A percentile compares a stretch with the other conserved stretches of the same genome.
Conservation (phyloP, 2,329 filamentous ascomycete species). For the Xylariaceae sp. region DNA sequence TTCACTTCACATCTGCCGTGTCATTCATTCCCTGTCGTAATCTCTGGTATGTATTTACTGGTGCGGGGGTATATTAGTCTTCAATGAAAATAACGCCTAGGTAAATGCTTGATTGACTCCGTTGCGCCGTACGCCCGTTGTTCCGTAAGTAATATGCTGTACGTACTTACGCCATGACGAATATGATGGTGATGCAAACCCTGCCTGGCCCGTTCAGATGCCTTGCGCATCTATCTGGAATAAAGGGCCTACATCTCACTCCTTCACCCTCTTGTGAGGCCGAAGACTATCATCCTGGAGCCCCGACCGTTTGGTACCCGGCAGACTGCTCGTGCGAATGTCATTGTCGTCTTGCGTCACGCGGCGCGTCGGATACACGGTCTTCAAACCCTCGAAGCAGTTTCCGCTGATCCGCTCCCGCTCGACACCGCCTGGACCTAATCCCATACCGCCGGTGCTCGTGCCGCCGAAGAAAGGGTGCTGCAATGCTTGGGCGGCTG, state of each 20-base stretch:
- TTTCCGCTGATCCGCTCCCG: conserved; percentile 68
- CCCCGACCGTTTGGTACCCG: conserved; percentile 85
- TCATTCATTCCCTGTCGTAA: too few relatives aligned
- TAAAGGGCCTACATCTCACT: conserved; percentile 26
- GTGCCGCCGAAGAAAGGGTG: conserved; percentile 69
- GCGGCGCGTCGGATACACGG: conserved; percentile 81
- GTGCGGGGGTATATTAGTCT: too few relatives aligned
- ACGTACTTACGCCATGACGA: background rate
- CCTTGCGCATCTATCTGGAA: background rate
- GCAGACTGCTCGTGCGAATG: conserved; percentile 81
- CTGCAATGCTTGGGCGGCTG: conserved; percentile 80
- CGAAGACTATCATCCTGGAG: conserved; percentile 71
- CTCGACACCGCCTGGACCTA: background rate
- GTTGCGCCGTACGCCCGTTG: too few relatives aligned
- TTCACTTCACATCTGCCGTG: too few relatives aligned
- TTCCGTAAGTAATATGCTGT: background rate
- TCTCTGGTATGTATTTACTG: too few relatives aligned
- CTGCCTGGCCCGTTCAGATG: too few relatives aligned
- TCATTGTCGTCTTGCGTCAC: conserved; percentile 96
- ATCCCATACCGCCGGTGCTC: background rate
- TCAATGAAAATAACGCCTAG: too few relatives aligned
- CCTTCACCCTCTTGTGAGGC: conserved; percentile 58
- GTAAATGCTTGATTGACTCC: too few relatives aligned
- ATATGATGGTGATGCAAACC: too few relatives aligned
- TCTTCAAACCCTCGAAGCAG: conserved; percentile 85